Evolutionary conservation across 129 eudicot species (phyloP), one percentile per base, ranked within the genome.

Genomic region (Arctium lappa): DNA sequence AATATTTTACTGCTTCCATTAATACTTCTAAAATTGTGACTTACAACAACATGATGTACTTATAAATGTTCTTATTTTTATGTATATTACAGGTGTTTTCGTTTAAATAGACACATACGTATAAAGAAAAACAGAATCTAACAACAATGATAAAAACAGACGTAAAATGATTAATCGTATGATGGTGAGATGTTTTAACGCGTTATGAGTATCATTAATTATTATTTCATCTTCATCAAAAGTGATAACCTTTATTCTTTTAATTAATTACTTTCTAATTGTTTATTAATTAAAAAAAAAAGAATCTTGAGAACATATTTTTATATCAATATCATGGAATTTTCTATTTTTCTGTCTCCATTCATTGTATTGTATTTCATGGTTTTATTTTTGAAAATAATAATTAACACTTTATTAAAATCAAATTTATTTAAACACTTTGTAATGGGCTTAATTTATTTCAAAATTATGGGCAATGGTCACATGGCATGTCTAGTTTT

Each of bases 401-500:
- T 78, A 60, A 73, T 53, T 76, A 65, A 60, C 56, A 60, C 85
- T 82, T 66, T 66, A 69, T 73, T 37, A 56, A 63, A 66, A 79
- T 44, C 36, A 73, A 42, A 63, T 84, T 73, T 63, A 8, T 79
- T 84, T 42, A 73, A 62, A 42, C 83, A 63, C 84, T 73, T 63
- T 65, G 80, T 72, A 44, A 73, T 79, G 76, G 60, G 80, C 69
- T 78, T 84, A 84, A 73, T 84, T 33, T 78, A 73, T 73, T 73
- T 79, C 74, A 69, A 63, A 65, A 80, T 73, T 70, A 84, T 73
- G 87, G 83, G 84, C 80, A 56, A 71, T 33, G 76, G 74, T 84
- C 87, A 84, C 87, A 84, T 84, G 87, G 83, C 80, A 84, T 84
- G 87, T 84, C 80, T 84, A 18, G 80, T 65, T 63, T 48, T 84